phyloP scores from a whole-genome alignment of 345 rosid species.

The Litchi chinensis region DNA sequence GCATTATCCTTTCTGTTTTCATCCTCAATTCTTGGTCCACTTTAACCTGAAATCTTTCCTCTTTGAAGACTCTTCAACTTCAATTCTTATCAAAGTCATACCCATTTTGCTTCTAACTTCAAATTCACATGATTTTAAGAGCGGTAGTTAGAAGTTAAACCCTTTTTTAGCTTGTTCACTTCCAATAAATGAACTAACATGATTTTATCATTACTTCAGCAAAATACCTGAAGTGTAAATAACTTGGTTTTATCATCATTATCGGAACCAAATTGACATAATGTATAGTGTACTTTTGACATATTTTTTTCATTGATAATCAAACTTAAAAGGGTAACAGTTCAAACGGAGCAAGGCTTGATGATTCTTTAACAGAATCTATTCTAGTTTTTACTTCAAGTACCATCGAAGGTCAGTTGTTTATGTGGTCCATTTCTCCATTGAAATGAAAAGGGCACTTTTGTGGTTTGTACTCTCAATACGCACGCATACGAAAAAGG shows the following conservation, averaged over 20 bases:
- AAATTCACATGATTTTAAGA: neutral
- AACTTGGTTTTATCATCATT: no score
- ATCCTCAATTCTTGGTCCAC: neutral
- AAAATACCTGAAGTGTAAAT: no score
- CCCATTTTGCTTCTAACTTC: neutral
- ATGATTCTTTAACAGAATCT: neutral
- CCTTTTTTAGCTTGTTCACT: no score
- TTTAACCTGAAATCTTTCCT: neutral
- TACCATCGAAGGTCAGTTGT: neutral
- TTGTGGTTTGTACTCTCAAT: neutral
- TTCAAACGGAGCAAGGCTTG: no score
- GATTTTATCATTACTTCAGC: no score
- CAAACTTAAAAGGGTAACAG: no score
- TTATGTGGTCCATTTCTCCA: neutral
- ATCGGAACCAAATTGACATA: no score
- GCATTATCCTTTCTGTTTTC: neutral
- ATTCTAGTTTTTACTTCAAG: neutral
- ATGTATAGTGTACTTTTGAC: no score
- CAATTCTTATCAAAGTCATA: neutral
- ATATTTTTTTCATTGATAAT: no score
- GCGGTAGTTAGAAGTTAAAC: no score
- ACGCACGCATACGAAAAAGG: neutral
- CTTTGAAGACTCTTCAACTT: constrained; percentile 4
- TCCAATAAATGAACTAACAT: no score
- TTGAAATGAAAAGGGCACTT: neutral